Evolutionary conservation across 495 filamentous ascomycete species (phyloP), one percentile per base, ranked within the genome.

Genomic region (Hypoxylon fragiforme): DNA sequence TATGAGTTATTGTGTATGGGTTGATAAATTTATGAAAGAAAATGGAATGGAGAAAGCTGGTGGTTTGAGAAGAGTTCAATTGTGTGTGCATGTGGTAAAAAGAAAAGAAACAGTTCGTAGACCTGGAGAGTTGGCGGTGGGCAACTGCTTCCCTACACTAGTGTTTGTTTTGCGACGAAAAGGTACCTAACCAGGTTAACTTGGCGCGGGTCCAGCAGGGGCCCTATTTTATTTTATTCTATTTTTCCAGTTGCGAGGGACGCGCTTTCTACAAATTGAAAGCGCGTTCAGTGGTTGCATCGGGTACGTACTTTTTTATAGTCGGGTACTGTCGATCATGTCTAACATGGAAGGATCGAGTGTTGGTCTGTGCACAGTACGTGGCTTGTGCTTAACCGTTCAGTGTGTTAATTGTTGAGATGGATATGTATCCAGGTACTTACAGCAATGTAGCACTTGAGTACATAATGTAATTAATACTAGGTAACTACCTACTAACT

Each of bases 251-350:
- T 58, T 51, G 44, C 36, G 52, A 47, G 47, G 51, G 54, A 67
- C 62, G 65, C 64, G 64, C 59, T 52, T 57, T 48, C 26, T 50
- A 22, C 28, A 16, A 15, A 32, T 34, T 13, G 32, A 51, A 62
- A 57, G 59, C 64, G 64, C 65, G 62, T 67, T 67, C 62, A 67
- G 65, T 67, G 65, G 54, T 67, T 67, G 65, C 65, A 64, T 59
- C 24, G 39, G 55, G 50, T 53, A 18, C 37, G 24, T 28, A 28
- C 24, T 9, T 28, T 4, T 4, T 4, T 28, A 28, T 28, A 4
- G 4, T 4, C 4, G 4, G 24, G 24, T 28, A 28, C 4, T 9
- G 24, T 4, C 24, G n/a, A n/a, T n/a, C n/a, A n/a, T n/a, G n/a
- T n/a, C n/a, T n/a, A n/a, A n/a, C n/a, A n/a, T n/a, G n/a, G n/a